These are phyloP conservation scores for Dentiscutata heterogama DNA, from an alignment of 371 early-diverging fungal genomes.

Conservation along the genomic window DNA sequence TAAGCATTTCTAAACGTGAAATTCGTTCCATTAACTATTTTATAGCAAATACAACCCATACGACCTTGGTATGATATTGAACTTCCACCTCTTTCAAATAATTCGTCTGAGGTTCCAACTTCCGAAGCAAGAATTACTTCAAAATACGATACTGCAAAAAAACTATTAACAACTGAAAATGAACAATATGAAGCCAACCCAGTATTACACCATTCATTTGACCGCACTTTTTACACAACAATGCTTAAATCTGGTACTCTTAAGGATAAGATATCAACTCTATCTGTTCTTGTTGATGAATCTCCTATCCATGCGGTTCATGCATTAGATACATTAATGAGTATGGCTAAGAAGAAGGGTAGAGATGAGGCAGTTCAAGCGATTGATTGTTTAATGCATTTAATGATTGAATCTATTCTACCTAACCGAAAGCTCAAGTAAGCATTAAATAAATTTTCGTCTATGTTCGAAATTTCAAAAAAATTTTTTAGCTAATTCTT, in stretches of 20 bases:
- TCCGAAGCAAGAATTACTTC: conserved; percentile 1
- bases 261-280: conserved; percentile 92
- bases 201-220: conserved; percentile 64
- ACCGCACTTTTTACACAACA: conserved; percentile 87
- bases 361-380: conserved; percentile 89
- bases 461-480: neutral
- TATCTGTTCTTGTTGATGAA: conserved; percentile 92
- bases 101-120: neutral
- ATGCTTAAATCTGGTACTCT: conserved; percentile 92
- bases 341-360: conserved; percentile 90
- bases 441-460: neutral
- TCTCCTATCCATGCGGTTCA: conserved; percentile 89
- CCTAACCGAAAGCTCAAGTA: conserved; percentile 85
- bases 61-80: conserved; percentile 22
- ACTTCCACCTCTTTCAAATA: neutral
- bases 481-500: no score
- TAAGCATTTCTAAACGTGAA: no score
- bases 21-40: no score
- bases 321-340: conserved; percentile 82
- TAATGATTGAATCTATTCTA: conserved; percentile 81
- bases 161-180: conserved; percentile 35
- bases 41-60: conserved; percentile 8
- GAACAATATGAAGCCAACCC: conserved; percentile 10
- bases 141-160: neutral
- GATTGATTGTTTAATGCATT: conserved; percentile 89